These are phyloP conservation scores for Phallus indusiatus DNA, from an alignment of 768 basidiomycete species.

Conservation along the genomic window DNA sequence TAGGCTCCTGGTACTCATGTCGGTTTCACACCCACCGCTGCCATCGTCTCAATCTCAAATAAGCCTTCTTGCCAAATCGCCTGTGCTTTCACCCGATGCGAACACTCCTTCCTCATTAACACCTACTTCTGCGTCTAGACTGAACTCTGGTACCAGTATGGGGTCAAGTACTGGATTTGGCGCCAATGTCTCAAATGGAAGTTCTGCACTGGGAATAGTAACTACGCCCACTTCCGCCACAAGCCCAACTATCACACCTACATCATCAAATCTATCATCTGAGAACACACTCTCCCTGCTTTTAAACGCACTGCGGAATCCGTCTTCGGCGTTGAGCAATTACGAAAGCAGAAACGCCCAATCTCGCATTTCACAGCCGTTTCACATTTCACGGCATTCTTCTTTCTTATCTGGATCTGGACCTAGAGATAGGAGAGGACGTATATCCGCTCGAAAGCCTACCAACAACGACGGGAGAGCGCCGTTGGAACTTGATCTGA, in stretches of 20 bases:
- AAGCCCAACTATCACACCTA: not conserved
- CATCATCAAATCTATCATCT: constrained; percentile 35
- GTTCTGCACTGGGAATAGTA: not conserved
- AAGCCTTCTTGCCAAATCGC: not conserved
- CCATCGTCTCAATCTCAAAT: not conserved
- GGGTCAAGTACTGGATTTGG: not conserved
- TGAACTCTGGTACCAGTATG: not conserved
- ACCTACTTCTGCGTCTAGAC: not conserved
- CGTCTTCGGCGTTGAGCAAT: constrained; percentile 36
- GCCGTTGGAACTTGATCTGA: not conserved
- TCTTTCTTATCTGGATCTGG: constrained; percentile 65
- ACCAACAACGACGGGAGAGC: not conserved
- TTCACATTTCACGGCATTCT: constrained; percentile 33
- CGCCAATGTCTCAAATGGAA: not conserved
- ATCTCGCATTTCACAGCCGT: constrained; percentile 13
- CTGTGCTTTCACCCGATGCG: not conserved
- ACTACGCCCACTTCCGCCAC: not conserved
- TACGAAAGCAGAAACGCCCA: constrained; percentile 6
- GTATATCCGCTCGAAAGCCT: constrained; percentile 45
- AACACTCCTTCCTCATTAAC: not conserved
- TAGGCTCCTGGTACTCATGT: constrained; percentile 16
- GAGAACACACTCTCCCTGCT: constrained; percentile 64
- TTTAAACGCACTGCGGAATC: constrained; percentile 38
- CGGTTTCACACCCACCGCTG: constrained; percentile 9
- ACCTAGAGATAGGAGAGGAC: constrained; percentile 71